Conservation (phyloP, 306 rosid genomes). For the Begonia loranthoides region DNA sequence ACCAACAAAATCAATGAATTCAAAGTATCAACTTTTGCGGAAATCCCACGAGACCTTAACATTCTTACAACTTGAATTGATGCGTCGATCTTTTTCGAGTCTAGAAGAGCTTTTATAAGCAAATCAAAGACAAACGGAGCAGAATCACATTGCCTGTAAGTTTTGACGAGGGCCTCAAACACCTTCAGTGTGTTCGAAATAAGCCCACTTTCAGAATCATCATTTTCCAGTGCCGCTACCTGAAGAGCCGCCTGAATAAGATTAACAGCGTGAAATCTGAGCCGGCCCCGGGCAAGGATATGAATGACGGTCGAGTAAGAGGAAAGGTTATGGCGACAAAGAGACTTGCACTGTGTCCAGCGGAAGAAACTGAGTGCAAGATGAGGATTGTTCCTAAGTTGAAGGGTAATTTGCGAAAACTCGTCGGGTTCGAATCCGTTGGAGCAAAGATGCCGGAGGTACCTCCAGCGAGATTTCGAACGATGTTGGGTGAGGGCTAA, state of each 20-base stretch:
- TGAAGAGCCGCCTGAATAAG: conserved; percentile 35
- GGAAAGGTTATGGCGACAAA: conserved; percentile 43
- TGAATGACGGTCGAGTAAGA: conserved; percentile 58
- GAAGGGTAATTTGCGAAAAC: conserved; percentile 47
- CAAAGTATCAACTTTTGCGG: conserved; percentile 46
- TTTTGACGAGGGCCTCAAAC: conserved; percentile 42
- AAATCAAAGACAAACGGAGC: conserved; percentile 76
- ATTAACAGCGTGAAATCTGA: conserved; percentile 32
- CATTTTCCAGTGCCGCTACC: conserved; percentile 3
- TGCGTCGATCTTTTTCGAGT: conserved; percentile 35
- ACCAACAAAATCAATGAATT: conserved; percentile 45
- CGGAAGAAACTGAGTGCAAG: conserved; percentile 58
- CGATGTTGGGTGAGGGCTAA: conserved; percentile 56
- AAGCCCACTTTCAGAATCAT: not conserved
- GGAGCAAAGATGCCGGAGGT: conserved; percentile 38
- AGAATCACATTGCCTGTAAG: conserved; percentile 47
- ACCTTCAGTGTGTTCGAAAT: conserved; percentile 29
- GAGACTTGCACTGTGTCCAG: conserved; percentile 44
- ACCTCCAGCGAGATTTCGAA: conserved; percentile 66
- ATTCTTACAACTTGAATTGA: conserved; percentile 38
- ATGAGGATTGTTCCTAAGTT: conserved; percentile 49
- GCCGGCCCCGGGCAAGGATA: conserved; percentile 62
- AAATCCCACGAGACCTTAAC: conserved; percentile 48
- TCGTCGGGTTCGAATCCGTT: conserved; percentile 32
- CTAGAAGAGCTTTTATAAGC: conserved; percentile 47